Conservation (phyloP, 108 stramenopile species). For the Fistulifera pelliculosa region DNA sequence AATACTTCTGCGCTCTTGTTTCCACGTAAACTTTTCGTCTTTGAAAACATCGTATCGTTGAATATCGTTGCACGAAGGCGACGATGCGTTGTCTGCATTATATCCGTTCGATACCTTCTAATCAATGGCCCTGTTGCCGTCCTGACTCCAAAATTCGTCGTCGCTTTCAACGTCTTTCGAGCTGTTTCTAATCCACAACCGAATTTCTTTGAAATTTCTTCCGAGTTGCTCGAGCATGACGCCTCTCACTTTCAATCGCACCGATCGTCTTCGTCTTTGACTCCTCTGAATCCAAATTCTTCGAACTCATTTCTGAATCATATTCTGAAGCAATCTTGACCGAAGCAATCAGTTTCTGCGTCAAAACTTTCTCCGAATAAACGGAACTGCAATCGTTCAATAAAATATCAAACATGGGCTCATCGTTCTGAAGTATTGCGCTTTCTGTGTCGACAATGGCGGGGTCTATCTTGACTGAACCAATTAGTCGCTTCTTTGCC, state of each 20-base stretch:
- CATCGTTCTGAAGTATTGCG: not conserved
- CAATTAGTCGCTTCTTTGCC: not conserved
- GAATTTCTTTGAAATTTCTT: too few relatives aligned
- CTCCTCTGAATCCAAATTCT: too few relatives aligned
- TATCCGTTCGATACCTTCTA: not conserved
- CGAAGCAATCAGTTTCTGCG: not conserved
- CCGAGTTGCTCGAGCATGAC: too few relatives aligned
- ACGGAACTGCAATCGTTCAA: too few relatives aligned
- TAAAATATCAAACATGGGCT: not conserved
- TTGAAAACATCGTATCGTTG: constrained; percentile 10
- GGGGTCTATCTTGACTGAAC: too few relatives aligned
- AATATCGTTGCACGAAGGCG: not conserved
- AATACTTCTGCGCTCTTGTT: constrained; percentile 9
- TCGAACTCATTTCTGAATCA: too few relatives aligned
- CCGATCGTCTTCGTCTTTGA: too few relatives aligned
- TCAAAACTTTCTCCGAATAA: not conserved
- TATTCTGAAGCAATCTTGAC: not conserved
- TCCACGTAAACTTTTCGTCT: constrained; percentile 6
- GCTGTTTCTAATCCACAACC: constrained; percentile 7
- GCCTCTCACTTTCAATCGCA: too few relatives aligned
- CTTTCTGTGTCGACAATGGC: not conserved
- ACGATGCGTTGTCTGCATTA: not conserved
- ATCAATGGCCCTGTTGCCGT: not conserved
- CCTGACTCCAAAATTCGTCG: constrained; percentile 3
- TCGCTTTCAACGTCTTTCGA: constrained; percentile 2